Percentiles rank a stretch among this genome's conserved stretches.
phyloP scores from a whole-genome alignment of 1,139 yeast species.

The Taphrina betulina region DNA sequence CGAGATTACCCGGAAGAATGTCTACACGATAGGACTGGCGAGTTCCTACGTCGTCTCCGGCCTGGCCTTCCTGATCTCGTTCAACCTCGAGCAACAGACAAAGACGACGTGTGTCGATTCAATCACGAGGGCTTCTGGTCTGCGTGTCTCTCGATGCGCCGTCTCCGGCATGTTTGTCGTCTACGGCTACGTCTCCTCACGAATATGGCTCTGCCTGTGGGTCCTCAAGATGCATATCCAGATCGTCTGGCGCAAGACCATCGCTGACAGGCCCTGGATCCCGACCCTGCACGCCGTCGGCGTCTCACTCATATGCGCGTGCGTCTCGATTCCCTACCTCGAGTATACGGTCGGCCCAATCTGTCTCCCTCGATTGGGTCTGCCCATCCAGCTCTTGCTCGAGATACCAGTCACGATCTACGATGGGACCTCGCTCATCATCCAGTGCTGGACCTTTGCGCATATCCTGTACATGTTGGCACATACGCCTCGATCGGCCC shows the following conservation, averaged over 20 bases:
- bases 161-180: constrained; percentile 17
- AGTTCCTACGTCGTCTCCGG: constrained; percentile 11
- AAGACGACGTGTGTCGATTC: constrained; percentile 10
- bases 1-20: background rate
- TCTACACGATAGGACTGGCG: constrained; percentile 7
- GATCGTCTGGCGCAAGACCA: background rate
- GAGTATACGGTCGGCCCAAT: background rate
- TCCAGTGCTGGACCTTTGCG: constrained; percentile 3
- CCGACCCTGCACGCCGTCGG: background rate
- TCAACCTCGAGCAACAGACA: background rate
- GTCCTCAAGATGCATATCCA: constrained; percentile 1
- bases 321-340: background rate
- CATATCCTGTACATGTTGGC: background rate
- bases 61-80: constrained; percentile 1
- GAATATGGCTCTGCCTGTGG: constrained; percentile 23
- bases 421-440: background rate
- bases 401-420: background rate
- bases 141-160: constrained; percentile 22
- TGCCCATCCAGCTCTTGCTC: background rate
- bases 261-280: background rate
- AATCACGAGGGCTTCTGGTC: constrained; percentile 15
- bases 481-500: background rate
- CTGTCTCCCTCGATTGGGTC: constrained; percentile 5
- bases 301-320: background rate
- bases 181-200: constrained; percentile 4